A percentile compares a stretch with the other conserved stretches of the same genome.
Evolutionary conservation across 1,284 basidiomycete species (phyloP).

Genomic region (Earliella scabrosa): DNA sequence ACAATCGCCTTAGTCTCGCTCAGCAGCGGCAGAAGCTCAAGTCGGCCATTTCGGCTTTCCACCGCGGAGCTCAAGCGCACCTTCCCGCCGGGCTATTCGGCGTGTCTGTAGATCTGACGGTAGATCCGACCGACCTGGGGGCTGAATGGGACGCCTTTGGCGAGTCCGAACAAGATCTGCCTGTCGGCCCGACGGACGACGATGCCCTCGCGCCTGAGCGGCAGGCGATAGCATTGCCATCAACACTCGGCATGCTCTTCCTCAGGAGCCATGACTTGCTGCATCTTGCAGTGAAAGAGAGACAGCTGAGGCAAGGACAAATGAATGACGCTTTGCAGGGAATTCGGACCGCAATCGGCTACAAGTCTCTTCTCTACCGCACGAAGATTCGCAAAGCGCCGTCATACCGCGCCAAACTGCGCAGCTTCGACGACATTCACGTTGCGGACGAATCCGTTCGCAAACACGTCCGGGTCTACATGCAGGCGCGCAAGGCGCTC

Average conservation of each 20-base stretch:
- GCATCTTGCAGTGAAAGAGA: not conserved
- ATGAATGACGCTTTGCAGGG: slow-evolving; percentile 3
- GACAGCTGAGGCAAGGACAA: no score
- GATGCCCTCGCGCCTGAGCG: not conserved
- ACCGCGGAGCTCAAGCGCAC: not conserved
- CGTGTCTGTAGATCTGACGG: not conserved
- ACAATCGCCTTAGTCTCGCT: not conserved
- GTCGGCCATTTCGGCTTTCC: not conserved
- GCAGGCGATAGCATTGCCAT: not conserved
- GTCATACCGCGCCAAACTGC: not conserved
- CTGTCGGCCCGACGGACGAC: no score
- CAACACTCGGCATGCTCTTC: not conserved
- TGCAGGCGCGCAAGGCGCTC: no score
- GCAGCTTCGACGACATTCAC: slow-evolving; percentile 1
- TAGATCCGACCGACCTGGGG: not conserved
- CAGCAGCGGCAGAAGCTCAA: not conserved
- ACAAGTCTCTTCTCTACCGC: slow-evolving; percentile 2
- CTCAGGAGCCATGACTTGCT: not conserved
- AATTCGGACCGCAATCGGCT: slow-evolving; percentile 1
- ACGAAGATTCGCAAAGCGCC: not conserved
- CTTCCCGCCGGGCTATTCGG: not conserved
- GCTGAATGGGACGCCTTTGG: not conserved
- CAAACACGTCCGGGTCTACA: not conserved
- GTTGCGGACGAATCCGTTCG: not conserved
- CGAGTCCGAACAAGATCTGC: no score